Base-by-base conservation (phyloP, 495 filamentous ascomycete species). In the Cercophora samala region DNA sequence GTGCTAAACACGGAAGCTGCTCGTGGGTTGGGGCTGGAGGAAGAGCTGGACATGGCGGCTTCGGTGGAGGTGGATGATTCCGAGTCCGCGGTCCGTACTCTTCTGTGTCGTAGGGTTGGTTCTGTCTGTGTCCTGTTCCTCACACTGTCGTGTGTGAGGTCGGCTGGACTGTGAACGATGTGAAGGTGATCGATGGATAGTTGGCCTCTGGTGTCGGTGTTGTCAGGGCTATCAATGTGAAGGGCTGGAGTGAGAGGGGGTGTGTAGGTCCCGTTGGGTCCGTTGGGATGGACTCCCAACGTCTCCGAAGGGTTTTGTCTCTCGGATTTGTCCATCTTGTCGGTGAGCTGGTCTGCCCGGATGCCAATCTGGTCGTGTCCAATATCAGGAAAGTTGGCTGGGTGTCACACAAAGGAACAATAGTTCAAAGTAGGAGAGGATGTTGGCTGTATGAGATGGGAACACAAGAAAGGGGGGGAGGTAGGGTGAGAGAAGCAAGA, bases 191-290 rank as follows among this genome's bases (percentile, higher is more conserved):
- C 24, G 26, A 61, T 58, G 54, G 51, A 56, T 4, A 56, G 53
- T 22, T 23, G n/a, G 5, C n/a, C 58, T 58, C 32, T 22, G 61
- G 13, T 55, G 24, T 53, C 24, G 60, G 53, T 55, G 62, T 67
- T 63, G 63, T 65, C 4, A 66, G 66, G 60, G 32, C 42, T 46
- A 56, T 72, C 55, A 8, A 52, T 18, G 51, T 29, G 69, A 22
- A 68, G 65, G 23, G 65, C 67, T 1, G 74, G 74, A 8, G 74
- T 76, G 6, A 68, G 69, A 13, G 74, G 74, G 58, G 74, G 74
- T 1, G 74, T 75, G 32, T 65, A 59, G 1, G 65, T 54, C 25
- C 70, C 73, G 58, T 73, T 71, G 3, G 37, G 37, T 46, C 37
- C 37, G 15, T 46, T 46, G 37, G 37, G 37, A 46, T 46, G 37